Evolutionary conservation across 352 stramenopile genomes (phyloP), one percentile per base, ranked within the genome.

Genomic region (Pythium dissimile): DNA sequence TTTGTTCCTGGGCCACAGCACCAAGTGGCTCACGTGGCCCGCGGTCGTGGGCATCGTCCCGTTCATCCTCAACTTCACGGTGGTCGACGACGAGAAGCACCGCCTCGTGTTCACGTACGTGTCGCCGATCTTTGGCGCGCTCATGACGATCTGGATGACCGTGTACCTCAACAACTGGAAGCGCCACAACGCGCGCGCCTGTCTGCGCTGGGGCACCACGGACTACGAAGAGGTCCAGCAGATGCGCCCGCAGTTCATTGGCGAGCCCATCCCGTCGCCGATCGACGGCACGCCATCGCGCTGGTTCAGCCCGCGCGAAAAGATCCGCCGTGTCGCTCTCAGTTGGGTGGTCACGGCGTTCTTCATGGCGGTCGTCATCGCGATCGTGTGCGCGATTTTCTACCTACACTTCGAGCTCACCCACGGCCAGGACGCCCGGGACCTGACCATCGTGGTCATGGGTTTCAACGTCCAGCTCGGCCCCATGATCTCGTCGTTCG

Each of bases 1-100:
- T 67, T 72, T 97, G 31, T 99, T 96, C 84, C 60, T 99, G 21
- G 92, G 97, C 13, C 94, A 98, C 71, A 97, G 95, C 69, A 97
- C 94, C 34, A 92, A 94, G 54, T 97, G 97, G 81, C 75, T 99
- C 26, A 64, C 98, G n/a, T 96, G 96, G 51, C 85, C 97, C 20
- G 94, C 89, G 35, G 51, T 98, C 18, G 61, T 98, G 39, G 96
- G 95, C 3, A 72, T 94, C 38, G 53, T 97, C 28, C 88, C 97
- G 27, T 92, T 93, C 15, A 82, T 97, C 15, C 66, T 88, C 32
- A 79, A 84, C 39, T 82, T 82, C 54, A 59, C 69, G 23, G 68
- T 90, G 30, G 67, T 69, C 12, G 56, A 60, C 32, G 28, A 54
- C 3, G 65, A 70, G 2, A 28, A 75, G 51, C 75, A 80, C 69